Evolutionary conservation across 2,329 filamentous ascomycete species (phyloP).

Genomic region (Trichophyton simii): DNA sequence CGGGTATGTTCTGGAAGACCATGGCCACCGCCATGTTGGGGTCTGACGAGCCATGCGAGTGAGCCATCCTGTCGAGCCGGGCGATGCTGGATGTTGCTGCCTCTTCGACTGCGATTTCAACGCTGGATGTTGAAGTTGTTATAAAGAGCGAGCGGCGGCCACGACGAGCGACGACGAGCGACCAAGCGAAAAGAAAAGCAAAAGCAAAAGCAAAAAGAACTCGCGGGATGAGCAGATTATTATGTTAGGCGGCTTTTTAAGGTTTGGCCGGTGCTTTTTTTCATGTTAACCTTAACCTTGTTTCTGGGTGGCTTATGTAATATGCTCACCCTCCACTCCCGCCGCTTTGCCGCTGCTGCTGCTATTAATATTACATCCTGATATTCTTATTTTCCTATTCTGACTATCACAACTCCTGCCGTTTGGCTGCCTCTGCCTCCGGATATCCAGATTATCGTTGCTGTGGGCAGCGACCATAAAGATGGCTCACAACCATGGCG

Average conservation of each 20-base stretch:
- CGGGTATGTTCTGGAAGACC: conserved; percentile 39
- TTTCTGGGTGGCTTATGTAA: not conserved
- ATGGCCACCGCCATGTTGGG: conserved; percentile 21
- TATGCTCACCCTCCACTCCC: not conserved
- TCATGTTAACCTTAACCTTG: not conserved
- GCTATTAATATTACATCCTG: not conserved
- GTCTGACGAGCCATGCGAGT: conserved; percentile 1
- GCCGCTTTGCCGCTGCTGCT: not conserved
- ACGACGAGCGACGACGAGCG: not conserved
- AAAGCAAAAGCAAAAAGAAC: not conserved
- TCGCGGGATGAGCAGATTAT: not conserved
- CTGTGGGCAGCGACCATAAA: too few species aligned
- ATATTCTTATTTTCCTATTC: too few species aligned
- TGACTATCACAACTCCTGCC: not conserved
- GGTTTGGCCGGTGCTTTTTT: too few species aligned
- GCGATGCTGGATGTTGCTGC: not conserved
- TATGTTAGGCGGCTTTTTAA: not conserved
- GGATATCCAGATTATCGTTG: too few species aligned
- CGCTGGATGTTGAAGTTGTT: not conserved
- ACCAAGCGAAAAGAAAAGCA: not conserved
- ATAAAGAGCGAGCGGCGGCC: too few species aligned
- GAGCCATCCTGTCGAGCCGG: not conserved
- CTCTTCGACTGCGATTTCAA: not conserved
- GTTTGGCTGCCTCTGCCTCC: too few species aligned
- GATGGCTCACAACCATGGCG: not conserved